Conservation (phyloP, 257 asterid genomes). For the Eucommia ulmoides region DNA sequence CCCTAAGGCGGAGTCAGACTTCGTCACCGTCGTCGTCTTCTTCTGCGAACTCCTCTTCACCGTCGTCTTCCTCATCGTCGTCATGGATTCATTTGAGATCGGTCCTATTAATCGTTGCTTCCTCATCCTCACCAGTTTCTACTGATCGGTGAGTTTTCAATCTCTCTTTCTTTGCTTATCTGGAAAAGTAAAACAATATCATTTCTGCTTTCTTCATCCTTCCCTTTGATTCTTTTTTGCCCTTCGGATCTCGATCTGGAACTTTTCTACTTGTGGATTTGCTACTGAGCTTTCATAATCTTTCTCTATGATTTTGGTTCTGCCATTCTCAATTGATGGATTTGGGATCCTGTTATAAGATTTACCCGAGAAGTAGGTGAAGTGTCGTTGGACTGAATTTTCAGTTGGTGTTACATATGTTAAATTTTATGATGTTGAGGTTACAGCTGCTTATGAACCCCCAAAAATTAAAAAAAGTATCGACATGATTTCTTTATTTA, state of each 20-base stretch:
- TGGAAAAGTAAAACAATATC: too few relatives aligned
- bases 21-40: slow-evolving; percentile 46
- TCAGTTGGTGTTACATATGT: too few relatives aligned
- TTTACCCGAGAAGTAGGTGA: too few relatives aligned
- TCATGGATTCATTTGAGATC: slow-evolving; percentile 72
- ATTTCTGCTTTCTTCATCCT: background rate
- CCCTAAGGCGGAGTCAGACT: slow-evolving; percentile 62
- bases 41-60: background rate
- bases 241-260: background rate
- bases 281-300: too few relatives aligned
- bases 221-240: background rate
- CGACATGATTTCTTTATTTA: background rate
- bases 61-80: slow-evolving; percentile 31
- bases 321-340: too few relatives aligned
- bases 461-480: too few relatives aligned
- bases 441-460: too few relatives aligned
- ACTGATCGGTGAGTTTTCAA: slow-evolving; percentile 52
- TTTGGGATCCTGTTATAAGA: too few relatives aligned
- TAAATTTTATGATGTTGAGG: too few relatives aligned
- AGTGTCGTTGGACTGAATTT: too few relatives aligned
- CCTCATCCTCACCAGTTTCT: slow-evolving; percentile 51
- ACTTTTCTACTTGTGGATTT: background rate
- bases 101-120: slow-evolving; percentile 55
- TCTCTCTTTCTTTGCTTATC: slow-evolving; percentile 12
- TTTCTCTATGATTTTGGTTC: too few relatives aligned